Evolutionary conservation across 768 basidiomycete species (phyloP).

Genomic region (Mycena indigotica): DNA sequence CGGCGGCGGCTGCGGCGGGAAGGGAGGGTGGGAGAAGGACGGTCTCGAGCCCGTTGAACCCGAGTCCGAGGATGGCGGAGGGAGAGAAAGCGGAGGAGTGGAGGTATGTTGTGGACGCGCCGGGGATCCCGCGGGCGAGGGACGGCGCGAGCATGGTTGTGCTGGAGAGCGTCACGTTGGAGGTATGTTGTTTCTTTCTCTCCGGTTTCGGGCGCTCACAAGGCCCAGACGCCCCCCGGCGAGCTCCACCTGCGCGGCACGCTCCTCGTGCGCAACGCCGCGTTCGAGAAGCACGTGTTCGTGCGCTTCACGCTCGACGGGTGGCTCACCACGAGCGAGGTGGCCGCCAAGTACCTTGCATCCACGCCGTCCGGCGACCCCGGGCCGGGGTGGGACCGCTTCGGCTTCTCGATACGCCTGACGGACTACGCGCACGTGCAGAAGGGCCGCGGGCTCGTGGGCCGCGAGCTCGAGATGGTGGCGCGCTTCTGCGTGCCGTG

Average conservation of each 20-base stretch:
- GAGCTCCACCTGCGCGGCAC: slow-evolving; percentile 62
- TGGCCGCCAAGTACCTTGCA: slow-evolving; percentile 53
- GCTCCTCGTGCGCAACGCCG: slow-evolving; percentile 80
- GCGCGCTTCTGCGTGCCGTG: slow-evolving; percentile 46
- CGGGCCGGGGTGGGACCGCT: slow-evolving; percentile 54
- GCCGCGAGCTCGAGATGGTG: slow-evolving; percentile 62
- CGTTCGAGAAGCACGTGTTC: slow-evolving; percentile 83
- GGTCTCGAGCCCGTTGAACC: neutral
- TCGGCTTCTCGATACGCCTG: slow-evolving; percentile 64
- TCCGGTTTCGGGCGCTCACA: slow-evolving; percentile 18
- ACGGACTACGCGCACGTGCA: slow-evolving; percentile 62
- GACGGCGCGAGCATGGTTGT: slow-evolving; percentile 16
- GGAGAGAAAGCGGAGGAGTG: neutral
- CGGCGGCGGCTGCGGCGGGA: neutral
- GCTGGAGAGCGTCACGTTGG: slow-evolving; percentile 15
- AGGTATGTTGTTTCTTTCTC: neutral
- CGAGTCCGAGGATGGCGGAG: neutral
- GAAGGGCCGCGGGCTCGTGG: slow-evolving; percentile 35
- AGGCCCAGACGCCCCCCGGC: neutral
- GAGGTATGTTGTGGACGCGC: slow-evolving; percentile 19
- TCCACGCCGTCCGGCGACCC: slow-evolving; percentile 37
- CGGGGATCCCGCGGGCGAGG: slow-evolving; percentile 10
- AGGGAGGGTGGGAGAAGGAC: neutral
- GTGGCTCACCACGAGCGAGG: slow-evolving; percentile 93
- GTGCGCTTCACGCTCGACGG: slow-evolving; percentile 91